phyloP scores from a whole-genome alignment of 352 stramenopile genomes.

The Globisporangium alternatum region DNA sequence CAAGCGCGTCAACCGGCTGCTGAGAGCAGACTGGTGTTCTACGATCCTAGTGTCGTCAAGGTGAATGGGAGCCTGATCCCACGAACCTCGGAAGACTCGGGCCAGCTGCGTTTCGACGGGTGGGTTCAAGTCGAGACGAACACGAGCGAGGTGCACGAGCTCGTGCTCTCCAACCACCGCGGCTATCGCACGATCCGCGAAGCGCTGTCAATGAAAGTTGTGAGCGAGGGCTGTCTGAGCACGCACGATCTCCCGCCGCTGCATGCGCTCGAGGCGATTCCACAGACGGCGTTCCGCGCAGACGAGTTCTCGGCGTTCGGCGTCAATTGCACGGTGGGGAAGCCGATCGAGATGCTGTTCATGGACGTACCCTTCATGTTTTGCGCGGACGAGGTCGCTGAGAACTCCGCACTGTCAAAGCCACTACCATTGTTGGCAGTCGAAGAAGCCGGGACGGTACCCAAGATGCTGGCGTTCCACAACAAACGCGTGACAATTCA shows the following conservation, averaged over 20 bases:
- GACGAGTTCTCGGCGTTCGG: slow-evolving; percentile 25
- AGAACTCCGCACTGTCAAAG: neutral
- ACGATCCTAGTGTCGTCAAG: neutral
- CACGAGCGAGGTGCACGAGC: slow-evolving; percentile 21
- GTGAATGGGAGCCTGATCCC: slow-evolving; percentile 24
- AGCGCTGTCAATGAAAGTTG: slow-evolving; percentile 1
- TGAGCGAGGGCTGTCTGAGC: slow-evolving; percentile 23
- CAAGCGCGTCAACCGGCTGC: too few species aligned
- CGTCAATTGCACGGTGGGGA: slow-evolving; percentile 20
- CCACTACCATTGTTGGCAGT: neutral
- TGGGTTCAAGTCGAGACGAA: slow-evolving; percentile 23
- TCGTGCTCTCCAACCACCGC: slow-evolving; percentile 39
- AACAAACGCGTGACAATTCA: neutral
- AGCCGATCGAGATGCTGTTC: slow-evolving; percentile 38
- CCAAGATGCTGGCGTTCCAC: neutral
- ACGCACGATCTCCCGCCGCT: slow-evolving; percentile 37
- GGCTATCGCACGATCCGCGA: slow-evolving; percentile 22
- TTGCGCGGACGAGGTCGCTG: slow-evolving; percentile 24
- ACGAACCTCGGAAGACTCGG: slow-evolving; percentile 33
- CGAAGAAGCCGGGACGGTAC: neutral
- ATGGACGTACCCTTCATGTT: slow-evolving; percentile 27
- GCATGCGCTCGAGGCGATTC: slow-evolving; percentile 30
- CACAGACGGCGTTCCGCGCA: slow-evolving; percentile 28
- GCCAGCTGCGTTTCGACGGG: slow-evolving; percentile 38
- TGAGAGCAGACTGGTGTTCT: neutral